These are phyloP conservation scores for Kondoa malvinella DNA, from an alignment of 768 basidiomycete genomes.

Conservation along the genomic window DNA sequence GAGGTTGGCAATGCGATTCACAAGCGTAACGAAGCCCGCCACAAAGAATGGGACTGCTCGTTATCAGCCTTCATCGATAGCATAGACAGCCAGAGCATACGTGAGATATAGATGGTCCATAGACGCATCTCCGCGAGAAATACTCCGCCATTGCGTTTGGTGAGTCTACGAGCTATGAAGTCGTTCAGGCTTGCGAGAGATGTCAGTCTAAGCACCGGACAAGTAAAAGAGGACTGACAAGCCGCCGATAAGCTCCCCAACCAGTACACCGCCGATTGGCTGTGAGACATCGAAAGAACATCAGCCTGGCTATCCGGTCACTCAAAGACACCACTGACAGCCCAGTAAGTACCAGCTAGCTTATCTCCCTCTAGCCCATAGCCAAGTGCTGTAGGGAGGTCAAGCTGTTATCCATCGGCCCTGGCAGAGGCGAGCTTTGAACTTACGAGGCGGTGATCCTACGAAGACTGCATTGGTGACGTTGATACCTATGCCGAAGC, in stretches of 20 bases:
- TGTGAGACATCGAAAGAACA: too few relatives aligned
- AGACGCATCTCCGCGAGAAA: neutral
- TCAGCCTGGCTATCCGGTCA: too few relatives aligned
- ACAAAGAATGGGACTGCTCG: conserved; percentile 46
- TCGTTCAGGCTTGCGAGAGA: too few relatives aligned
- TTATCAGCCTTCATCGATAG: too few relatives aligned
- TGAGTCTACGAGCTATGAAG: neutral
- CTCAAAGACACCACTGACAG: too few relatives aligned
- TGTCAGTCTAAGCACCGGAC: conserved; percentile 9
- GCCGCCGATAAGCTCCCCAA: conserved; percentile 40
- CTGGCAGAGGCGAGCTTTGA: conserved; percentile 42
- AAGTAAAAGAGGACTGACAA: too few relatives aligned
- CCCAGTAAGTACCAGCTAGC: conserved; percentile 18
- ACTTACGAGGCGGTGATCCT: conserved; percentile 40
- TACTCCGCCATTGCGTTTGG: neutral
- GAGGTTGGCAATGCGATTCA: too few relatives aligned
- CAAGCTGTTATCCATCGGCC: conserved; percentile 42
- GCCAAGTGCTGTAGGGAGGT: conserved; percentile 4
- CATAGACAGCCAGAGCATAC: conserved; percentile 38
- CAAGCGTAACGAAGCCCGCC: conserved; percentile 44
- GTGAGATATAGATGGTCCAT: neutral
- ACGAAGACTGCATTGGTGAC: conserved; percentile 40
- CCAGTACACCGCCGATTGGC: conserved; percentile 38
- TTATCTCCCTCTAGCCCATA: conserved; percentile 2
- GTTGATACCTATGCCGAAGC: conserved; percentile 38